Base-by-base conservation (phyloP, 768 basidiomycete species). In the Lentinula boryana region DNA sequence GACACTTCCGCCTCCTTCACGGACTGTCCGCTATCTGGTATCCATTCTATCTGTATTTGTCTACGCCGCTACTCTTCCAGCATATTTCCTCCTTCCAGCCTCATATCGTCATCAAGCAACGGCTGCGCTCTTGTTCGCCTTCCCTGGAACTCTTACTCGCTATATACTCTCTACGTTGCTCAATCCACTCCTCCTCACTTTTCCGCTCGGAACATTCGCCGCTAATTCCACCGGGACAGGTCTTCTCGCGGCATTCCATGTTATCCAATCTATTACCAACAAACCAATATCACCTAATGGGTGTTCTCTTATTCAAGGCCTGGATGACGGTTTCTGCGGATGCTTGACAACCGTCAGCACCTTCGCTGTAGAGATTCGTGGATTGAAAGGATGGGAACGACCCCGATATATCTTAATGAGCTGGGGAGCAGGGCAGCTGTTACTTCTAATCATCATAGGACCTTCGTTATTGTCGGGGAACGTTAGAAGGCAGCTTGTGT, bases 291-390 rank as follows among this genome's bases (percentile, higher is more conserved):
- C 87, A 1, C 69, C 72, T 21, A 74, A 79, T 61, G 78, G 82
- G 36, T 97, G 95, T 68, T 78, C 82, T 27, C 76, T 93, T 18
- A 72, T 98, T 44, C 88, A 91, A 68, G 95, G 93, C 1, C 74
- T 98, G 40, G 77, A 79, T 23, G 93, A 98, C 69, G 97, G 97
- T 6, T 98, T 93, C 69, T 98, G 95, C 69, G 97, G 95, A 10
- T 95, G 93, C 74, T 77, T 98, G 66, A 95, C 89, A 1, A 99
- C 97, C 1, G 82, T 99, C 66, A 93, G 91, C 71, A 98, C 95
- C 16, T 96, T 98, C 68, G 89, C 86, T 1, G 87, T 87, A 8
- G 97, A 99, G 70, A 70, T 91, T 21, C 73, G 78, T 36, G 81
- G 82, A 44, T 74, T 95, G 62, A 72, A 76, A 46, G 70, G 76